A percentile compares a stretch with the other conserved stretches of the same genome.
Conservation (phyloP, 2,329 filamentous ascomycete species). For the Ophiostoma sp. region DNA sequence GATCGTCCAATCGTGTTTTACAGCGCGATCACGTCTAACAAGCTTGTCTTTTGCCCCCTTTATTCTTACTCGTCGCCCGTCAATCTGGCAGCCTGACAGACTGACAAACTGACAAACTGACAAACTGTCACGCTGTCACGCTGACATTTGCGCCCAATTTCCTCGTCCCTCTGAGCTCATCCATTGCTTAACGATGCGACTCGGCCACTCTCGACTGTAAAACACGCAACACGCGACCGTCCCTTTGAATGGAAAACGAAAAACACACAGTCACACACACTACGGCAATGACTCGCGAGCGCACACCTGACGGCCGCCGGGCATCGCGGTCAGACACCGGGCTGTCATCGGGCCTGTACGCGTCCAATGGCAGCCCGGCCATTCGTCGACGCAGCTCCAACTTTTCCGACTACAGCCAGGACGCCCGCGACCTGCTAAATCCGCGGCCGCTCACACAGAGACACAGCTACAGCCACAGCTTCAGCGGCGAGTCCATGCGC, state of each 20-base stretch:
- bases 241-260: neutral
- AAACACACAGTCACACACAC: neutral
- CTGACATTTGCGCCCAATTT: neutral
- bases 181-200: slow-evolving; percentile 6
- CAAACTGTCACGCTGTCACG: neutral
- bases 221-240: neutral
- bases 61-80: neutral
- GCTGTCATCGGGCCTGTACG: neutral
- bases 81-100: neutral
- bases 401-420: slow-evolving; percentile 66
- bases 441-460: slow-evolving; percentile 35
- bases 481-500: slow-evolving; percentile 34
- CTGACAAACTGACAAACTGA: slow-evolving; percentile 3
- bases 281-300: neutral
- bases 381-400: slow-evolving; percentile 51
- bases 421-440: slow-evolving; percentile 65
- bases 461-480: slow-evolving; percentile 7
- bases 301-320: neutral
- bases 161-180: neutral
- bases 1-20: neutral
- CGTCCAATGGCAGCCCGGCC: slow-evolving; percentile 25
- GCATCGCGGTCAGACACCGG: neutral
- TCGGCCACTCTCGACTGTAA: neutral
- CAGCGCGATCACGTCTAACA: neutral
- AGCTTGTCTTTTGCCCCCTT: neutral